Evolutionary conservation across 768 basidiomycete species (phyloP).

Genomic region (Hericium erinaceus): DNA sequence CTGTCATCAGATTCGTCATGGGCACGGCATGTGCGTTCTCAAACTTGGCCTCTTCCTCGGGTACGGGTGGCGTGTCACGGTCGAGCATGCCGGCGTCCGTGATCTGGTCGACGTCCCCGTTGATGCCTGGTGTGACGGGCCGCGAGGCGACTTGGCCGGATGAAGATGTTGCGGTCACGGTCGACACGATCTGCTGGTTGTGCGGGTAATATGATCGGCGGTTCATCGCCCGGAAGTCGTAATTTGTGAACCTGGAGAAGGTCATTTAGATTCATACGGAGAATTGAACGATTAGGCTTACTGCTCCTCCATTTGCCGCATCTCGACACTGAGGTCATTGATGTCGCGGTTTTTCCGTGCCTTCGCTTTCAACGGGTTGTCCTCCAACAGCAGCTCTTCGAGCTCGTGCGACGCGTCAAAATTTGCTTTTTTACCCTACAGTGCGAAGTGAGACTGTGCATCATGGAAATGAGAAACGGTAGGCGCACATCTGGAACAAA

Average conservation of each 20-base stretch:
- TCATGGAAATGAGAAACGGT: conserved; percentile 2
- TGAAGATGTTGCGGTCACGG: conserved; percentile 68
- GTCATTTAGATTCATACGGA: neutral
- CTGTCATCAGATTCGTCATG: conserved; percentile 11
- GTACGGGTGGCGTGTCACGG: neutral
- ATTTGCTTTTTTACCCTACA: conserved; percentile 94
- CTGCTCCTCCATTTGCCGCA: conserved; percentile 99
- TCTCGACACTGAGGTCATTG: conserved; percentile 74
- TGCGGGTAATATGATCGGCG: conserved; percentile 87
- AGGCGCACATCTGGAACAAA: neutral
- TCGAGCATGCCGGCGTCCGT: neutral
- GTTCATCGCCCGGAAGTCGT: conserved; percentile 89
- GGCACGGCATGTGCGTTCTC: conserved; percentile 11
- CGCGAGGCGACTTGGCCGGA: conserved; percentile 64
- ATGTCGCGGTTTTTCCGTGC: conserved; percentile 85
- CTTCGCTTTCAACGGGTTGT: conserved; percentile 93
- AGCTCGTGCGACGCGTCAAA: conserved; percentile 98
- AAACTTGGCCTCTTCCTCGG: conserved; percentile 6
- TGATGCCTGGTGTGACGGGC: conserved; percentile 50
- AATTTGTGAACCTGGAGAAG: conserved; percentile 66
- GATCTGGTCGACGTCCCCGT: neutral
- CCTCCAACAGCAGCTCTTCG: conserved; percentile 91
- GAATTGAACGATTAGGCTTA: conserved; percentile 29
- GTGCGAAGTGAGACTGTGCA: conserved; percentile 4
- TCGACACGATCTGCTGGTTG: conserved; percentile 54